Evolutionary conservation across 2,329 filamentous ascomycete genomes (phyloP), one percentile per base, ranked within the genome.

Genomic region (Fusarium temperatum): DNA sequence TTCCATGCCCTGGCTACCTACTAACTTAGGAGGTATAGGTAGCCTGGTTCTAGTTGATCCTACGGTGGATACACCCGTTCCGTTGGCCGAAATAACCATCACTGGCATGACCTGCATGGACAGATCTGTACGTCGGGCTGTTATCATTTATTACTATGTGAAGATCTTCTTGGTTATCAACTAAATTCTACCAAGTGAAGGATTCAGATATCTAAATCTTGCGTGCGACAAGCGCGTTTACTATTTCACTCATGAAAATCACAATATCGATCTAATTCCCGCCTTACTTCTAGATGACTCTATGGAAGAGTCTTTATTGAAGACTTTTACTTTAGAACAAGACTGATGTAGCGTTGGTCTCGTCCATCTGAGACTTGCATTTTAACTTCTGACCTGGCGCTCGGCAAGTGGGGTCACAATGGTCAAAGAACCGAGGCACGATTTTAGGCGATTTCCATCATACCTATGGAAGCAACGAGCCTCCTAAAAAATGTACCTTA

Each of bases 351-450:
- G 12, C 36, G 47, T 68, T 68, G 41, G 28, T 61, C 35, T 32
- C 47, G 47, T 54, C 35, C 36, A 30, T 58, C 32, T 22, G 56
- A 68, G 38, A 42, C 56, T 54, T 42, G 36, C 30, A 47, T 70
- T 57, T 70, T 54, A 54, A 70, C 42, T 59, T 72, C 68, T 57
- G 38, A 39, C 59, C 45, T 60, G 56, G 56, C 54, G 41, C 41
- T 63, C 55, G 56, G 53, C 35, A 63, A 65, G 69, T 75, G 70
- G 73, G 69, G 66, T 57, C 44, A 24, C 10, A 41, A n/a, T 60
- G 20, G n/a, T 38, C 22, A 51, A 71, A 24, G 42, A 71, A 62
- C 73, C 73, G 73, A 75, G 73, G 73, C 70, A 75, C 57, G 59
- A 68, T 59, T 63, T 51, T 63, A 26, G 42, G 28, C 32, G 26